Evolutionary conservation across 306 rosid species (phyloP), one percentile per base, ranked within the genome.

Genomic region (Malus fusca): DNA sequence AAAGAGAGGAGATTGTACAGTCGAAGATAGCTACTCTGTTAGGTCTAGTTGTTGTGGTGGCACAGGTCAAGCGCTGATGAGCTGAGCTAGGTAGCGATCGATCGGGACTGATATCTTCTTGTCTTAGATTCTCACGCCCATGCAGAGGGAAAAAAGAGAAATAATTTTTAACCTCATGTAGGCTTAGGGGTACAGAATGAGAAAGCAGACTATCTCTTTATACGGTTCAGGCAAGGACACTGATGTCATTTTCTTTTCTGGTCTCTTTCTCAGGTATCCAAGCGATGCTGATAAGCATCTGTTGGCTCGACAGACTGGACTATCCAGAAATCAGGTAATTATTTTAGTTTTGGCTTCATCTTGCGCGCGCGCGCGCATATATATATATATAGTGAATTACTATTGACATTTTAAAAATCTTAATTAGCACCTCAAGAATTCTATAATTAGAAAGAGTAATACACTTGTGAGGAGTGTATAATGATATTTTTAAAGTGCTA

Each of bases 201-300:
- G 81, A 91, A 81, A 85, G 90, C 87, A 74, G 40, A 46, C 70
- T 77, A 21, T 22, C 59, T 77, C 82, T 85, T 85, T 88, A 79
- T 80, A 80, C 85, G 28, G 84, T 66, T 76, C 71, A 72, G 85
- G 84, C 68, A 84, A 86, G 84, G 80, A 82, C 87, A 71, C 82
- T 90, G 75, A 88, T 85, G 92, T 88, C 93, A 88, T 88, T 92
- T 90, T 87, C 48, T 44, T 33, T 74, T 43, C 76, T 90, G 85
- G 90, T 90, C 90, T 87, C 80, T 90, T 87, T 90, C 92, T 84
- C 97, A 92, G 97, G 96, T 92, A 92, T 52, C 97, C 97, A 81
- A 92, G 97, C 87, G 97, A 92, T 78, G 97, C 97, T 74, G 97
- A 92, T 92, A 92, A 92, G 88, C 97, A 90, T 78, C 92, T 92